Evolutionary conservation across 2,329 filamentous ascomycete genomes (phyloP).

Genomic region (Geosmithia flava): DNA sequence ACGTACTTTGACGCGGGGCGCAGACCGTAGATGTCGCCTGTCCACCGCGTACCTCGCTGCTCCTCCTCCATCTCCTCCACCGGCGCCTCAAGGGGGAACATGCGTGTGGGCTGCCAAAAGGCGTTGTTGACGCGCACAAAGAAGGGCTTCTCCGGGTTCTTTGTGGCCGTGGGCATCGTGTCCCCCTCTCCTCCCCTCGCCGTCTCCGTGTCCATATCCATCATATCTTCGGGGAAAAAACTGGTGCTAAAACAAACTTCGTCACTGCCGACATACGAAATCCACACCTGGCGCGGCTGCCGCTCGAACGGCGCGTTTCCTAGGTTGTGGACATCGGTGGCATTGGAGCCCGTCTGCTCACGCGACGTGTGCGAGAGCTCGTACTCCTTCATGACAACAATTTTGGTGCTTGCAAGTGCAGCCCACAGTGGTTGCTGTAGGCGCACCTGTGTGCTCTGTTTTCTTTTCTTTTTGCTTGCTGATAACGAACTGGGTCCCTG

Average conservation of each 20-base stretch:
- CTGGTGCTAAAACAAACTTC: slow-evolving; percentile 68
- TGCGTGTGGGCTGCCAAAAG: slow-evolving; percentile 66
- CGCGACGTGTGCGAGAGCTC: slow-evolving; percentile 67
- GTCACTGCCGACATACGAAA: slow-evolving; percentile 66
- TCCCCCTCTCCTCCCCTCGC: slow-evolving; percentile 2
- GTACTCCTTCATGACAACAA: slow-evolving; percentile 87
- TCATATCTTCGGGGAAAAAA: slow-evolving; percentile 38
- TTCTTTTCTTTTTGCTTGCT: slow-evolving; percentile 67
- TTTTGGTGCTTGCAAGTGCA: slow-evolving; percentile 88
- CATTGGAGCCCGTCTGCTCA: slow-evolving; percentile 62
- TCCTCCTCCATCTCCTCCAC: slow-evolving; percentile 16
- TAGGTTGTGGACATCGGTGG: slow-evolving; percentile 65
- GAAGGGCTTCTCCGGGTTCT: slow-evolving; percentile 54
- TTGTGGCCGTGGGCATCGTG: slow-evolving; percentile 8
- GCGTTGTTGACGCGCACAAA: slow-evolving; percentile 70
- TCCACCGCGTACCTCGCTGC: slow-evolving; percentile 44
- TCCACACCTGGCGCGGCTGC: slow-evolving; percentile 65
- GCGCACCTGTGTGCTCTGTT: slow-evolving; percentile 82
- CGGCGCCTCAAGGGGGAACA: slow-evolving; percentile 36
- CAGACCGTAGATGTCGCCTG: slow-evolving; percentile 57
- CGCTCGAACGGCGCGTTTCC: slow-evolving; percentile 62
- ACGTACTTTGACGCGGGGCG: slow-evolving; percentile 66
- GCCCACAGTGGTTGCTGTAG: slow-evolving; percentile 91
- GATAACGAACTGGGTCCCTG: slow-evolving; percentile 32
- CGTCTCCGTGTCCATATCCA: slow-evolving; percentile 10